Evolutionary conservation across 73 alveolate genomes (phyloP).

Genomic region (Uronychia setigera): DNA sequence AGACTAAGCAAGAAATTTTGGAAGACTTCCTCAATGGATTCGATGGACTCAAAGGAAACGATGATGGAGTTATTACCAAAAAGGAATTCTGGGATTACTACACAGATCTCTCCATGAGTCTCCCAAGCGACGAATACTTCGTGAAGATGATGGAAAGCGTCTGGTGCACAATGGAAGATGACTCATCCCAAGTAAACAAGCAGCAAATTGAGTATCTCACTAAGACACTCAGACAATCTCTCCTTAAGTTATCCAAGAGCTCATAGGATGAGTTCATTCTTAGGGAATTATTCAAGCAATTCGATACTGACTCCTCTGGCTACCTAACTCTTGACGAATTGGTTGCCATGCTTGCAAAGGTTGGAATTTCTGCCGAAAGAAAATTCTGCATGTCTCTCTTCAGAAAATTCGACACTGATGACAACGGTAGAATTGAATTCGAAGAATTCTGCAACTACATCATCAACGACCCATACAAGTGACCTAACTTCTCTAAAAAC

Average conservation of each 20-base stretch:
- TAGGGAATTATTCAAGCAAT: conserved; percentile 36
- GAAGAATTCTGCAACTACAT: conserved; percentile 44
- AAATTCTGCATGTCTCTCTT: conserved; percentile 33
- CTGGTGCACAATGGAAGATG: conserved; percentile 60
- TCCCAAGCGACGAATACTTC: conserved; percentile 69
- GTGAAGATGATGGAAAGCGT: conserved; percentile 64
- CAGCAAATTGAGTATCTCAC: conserved; percentile 37
- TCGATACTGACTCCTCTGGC: conserved; percentile 21
- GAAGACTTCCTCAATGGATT: conserved; percentile 59
- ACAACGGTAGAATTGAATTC: conserved; percentile 39
- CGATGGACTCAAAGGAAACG: conserved; percentile 59
- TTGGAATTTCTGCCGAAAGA: conserved; percentile 26
- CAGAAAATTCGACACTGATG: conserved; percentile 20
- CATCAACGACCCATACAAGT: conserved; percentile 50
- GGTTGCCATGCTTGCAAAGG: conserved; percentile 33
- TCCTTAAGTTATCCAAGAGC: conserved; percentile 30
- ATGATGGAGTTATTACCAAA: conserved; percentile 54
- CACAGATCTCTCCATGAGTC: conserved; percentile 70
- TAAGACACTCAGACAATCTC: conserved; percentile 37
- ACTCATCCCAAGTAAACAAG: conserved; percentile 33
- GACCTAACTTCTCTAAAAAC: conserved; percentile 8
- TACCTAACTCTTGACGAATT: conserved; percentile 43
- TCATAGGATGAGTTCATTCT: conserved; percentile 43
- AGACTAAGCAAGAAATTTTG: conserved; percentile 69
- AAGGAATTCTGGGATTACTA: conserved; percentile 72